Evolutionary conservation across 2,329 filamentous ascomycete genomes (phyloP).

Genomic region (Leptosphaerulina australis): DNA sequence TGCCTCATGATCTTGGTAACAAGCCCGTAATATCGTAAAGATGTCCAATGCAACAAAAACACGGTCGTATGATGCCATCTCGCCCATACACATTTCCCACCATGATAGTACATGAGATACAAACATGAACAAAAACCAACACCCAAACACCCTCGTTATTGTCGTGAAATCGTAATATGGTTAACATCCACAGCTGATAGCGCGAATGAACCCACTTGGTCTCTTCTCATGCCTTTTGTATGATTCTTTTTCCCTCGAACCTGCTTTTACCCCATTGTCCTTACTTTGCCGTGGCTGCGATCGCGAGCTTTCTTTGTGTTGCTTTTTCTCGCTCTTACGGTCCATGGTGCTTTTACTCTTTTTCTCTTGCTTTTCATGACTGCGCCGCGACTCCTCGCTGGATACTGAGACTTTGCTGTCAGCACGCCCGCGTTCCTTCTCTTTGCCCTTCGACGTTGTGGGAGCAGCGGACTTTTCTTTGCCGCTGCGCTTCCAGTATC

Average conservation of each 20-base stretch:
- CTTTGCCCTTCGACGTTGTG: conserved; percentile 8
- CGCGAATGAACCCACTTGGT: conserved; percentile 39
- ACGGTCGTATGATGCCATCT: conserved; percentile 1
- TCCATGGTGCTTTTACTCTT: conserved; percentile 16
- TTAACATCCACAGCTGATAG: conserved; percentile 39
- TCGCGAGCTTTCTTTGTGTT: conserved; percentile 21
- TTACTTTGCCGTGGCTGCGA: conserved; percentile 6
- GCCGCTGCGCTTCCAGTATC: conserved; percentile 29
- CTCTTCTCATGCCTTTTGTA: conserved; percentile 32
- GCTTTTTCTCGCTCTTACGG: conserved; percentile 22
- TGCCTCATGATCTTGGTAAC: not conserved
- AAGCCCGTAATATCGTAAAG: conserved; percentile 8
- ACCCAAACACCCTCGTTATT: not conserved
- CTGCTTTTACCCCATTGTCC: conserved; percentile 13
- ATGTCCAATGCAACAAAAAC: not conserved
- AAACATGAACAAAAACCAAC: conserved; percentile 5
- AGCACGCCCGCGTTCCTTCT: conserved; percentile 15
- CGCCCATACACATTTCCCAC: conserved; percentile 7
- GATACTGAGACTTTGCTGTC: conserved; percentile 14
- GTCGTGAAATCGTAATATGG: not conserved
- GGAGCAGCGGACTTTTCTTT: conserved; percentile 6
- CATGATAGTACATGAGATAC: not conserved
- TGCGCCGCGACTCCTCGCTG: conserved; percentile 8
- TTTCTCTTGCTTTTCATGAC: conserved; percentile 20
- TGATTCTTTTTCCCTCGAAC: conserved; percentile 10